Conservation (phyloP, 202 grass and related monocot species). For the Schoenoplectus triqueter region DNA sequence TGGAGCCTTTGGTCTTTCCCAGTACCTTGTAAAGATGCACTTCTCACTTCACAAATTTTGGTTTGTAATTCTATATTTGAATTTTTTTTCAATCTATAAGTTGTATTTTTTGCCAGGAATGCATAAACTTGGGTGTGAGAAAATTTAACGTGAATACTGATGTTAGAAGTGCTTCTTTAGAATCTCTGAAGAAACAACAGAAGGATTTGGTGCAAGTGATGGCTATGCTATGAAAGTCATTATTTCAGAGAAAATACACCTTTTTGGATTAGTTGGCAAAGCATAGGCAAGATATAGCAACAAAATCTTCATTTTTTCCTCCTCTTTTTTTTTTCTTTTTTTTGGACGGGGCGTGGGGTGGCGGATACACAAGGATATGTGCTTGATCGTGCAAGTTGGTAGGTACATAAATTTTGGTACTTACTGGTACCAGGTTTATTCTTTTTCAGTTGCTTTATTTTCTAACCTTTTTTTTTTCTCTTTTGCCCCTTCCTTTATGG, state of each 20-base stretch:
- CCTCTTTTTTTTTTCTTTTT: neutral
- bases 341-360: neutral
- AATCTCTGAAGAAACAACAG: slow-evolving; percentile 67
- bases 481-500: neutral
- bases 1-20: slow-evolving; percentile 84
- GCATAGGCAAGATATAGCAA: slow-evolving; percentile 38
- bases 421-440: neutral
- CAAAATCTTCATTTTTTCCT: neutral
- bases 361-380: neutral
- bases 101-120: slow-evolving; percentile 56
- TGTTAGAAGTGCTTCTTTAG: slow-evolving; percentile 79
- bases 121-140: slow-evolving; percentile 83
- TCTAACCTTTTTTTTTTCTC: neutral
- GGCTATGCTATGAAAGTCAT: slow-evolving; percentile 83
- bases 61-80: neutral
- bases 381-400: neutral
- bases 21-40: slow-evolving; percentile 65
- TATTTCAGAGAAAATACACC: slow-evolving; percentile 74
- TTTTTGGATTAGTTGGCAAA: slow-evolving; percentile 88
- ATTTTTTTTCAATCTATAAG: slow-evolving; percentile 3
- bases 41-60: neutral
- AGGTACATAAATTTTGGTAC: neutral
- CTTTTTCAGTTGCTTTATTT: neutral
- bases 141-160: slow-evolving; percentile 99
- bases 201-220: slow-evolving; percentile 77